phyloP scores from a whole-genome alignment of 176 grass and related monocot species.

The Phragmites australis region DNA sequence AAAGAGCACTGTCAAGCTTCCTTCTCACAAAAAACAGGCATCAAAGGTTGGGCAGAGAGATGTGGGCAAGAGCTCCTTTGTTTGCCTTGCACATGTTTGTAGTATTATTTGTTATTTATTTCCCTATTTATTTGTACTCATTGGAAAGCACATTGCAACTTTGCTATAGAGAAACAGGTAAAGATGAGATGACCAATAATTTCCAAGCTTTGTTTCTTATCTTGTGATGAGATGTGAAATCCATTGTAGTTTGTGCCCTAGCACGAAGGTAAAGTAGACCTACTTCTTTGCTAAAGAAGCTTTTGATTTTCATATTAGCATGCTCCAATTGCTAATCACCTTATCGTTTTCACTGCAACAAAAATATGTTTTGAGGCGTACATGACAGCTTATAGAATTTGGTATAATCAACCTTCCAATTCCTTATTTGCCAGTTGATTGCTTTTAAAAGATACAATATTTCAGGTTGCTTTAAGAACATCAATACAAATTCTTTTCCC shows the following conservation, averaged over 20 bases:
- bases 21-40: constrained; percentile 26
- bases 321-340: neutral
- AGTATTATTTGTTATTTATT: neutral
- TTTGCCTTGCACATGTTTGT: constrained; percentile 41
- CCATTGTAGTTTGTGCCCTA: constrained; percentile 24
- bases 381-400: neutral
- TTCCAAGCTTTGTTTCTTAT: constrained; percentile 39
- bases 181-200: constrained; percentile 36
- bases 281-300: constrained; percentile 40
- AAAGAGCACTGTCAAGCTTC: constrained; percentile 26
- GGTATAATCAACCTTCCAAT: neutral
- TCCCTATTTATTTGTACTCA: constrained; percentile 14
- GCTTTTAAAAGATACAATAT: too few species aligned
- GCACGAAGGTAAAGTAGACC: constrained; percentile 15
- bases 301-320: constrained; percentile 27
- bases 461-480: neutral
- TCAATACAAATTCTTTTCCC: neutral
- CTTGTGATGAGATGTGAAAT: constrained; percentile 42
- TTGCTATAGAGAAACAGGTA: constrained; percentile 33
- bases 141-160: constrained; percentile 33
- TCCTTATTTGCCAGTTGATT: neutral
- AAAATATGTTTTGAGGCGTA: neutral
- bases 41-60: constrained; percentile 21
- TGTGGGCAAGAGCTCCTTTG: constrained; percentile 30
- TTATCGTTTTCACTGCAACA: neutral